phyloP scores from a whole-genome alignment of 2,329 filamentous ascomycete genomes.

The Clonostachys chloroleuca region DNA sequence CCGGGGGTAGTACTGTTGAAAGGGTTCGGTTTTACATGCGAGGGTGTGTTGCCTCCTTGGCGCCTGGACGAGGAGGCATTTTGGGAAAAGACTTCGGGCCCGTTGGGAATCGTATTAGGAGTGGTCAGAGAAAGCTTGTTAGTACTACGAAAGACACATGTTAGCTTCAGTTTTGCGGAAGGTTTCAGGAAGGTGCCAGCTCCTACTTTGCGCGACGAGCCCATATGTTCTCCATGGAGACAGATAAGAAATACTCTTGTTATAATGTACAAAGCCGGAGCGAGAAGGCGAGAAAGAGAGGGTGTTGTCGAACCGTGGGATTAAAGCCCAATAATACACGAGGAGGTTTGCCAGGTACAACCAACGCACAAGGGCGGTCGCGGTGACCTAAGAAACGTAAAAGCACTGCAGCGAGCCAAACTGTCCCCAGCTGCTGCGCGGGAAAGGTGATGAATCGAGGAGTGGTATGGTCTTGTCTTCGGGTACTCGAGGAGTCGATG shows the following conservation, averaged over 20 bases:
- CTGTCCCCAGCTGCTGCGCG: too few relatives aligned
- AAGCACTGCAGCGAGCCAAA: too few relatives aligned
- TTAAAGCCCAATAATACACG: too few relatives aligned
- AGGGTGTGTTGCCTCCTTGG: slow-evolving; percentile 60
- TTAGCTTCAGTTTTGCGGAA: not conserved
- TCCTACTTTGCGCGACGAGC: slow-evolving; percentile 79
- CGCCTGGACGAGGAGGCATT: slow-evolving; percentile 67
- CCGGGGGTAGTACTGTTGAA: slow-evolving; percentile 66
- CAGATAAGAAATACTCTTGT: not conserved
- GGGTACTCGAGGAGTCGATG: too few relatives aligned
- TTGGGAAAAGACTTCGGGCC: slow-evolving; percentile 39
- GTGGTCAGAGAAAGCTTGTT: slow-evolving; percentile 91
- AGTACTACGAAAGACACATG: slow-evolving; percentile 45
- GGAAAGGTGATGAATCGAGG: too few relatives aligned
- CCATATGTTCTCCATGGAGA: slow-evolving; percentile 63
- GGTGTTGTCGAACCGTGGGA: too few relatives aligned
- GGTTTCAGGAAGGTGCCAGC: not conserved
- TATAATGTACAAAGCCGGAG: too few relatives aligned
- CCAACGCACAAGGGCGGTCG: too few relatives aligned
- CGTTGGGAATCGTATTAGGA: slow-evolving; percentile 50
- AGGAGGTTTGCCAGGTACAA: too few relatives aligned
- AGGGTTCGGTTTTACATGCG: slow-evolving; percentile 72
- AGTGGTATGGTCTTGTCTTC: too few relatives aligned
- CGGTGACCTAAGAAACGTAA: too few relatives aligned
- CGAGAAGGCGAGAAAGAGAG: too few relatives aligned